Base-by-base conservation (phyloP, 2,329 filamentous ascomycete genomes). In the Arthrobotrys sphaeroides region DNA sequence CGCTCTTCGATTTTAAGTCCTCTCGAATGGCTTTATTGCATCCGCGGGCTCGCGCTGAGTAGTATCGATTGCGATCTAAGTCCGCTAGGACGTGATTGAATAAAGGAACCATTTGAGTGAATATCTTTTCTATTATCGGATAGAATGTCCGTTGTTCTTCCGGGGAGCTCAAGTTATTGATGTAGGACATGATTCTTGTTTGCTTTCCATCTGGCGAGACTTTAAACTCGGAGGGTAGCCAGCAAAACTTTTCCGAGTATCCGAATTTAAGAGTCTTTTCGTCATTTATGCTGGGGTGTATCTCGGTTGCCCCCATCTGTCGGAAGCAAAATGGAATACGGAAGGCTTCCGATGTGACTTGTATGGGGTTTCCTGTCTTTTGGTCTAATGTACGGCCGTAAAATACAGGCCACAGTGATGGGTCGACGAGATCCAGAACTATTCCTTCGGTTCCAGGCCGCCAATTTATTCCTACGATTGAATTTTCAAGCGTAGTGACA, bases 361-460 rank as follows among this genome's bases (percentile, higher is more conserved):
- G 13, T 20, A 60, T 5, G 42, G 24, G 55, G 12, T 16, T n/a
- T 13, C 55, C 24, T n/a, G 13, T 55, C 12, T 12, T 49, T 5
- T 45, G 16, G 28, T 22, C 26, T 18, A 66, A 7, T 4, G 45
- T 36, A 18, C 28, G 31, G 0, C 86, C 87, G 77, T 87, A 88
- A 0, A 87, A 79, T 0, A 91, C 80, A 0, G 89, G 88, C 77
- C 85, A 91, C 5, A 90, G 82, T 0, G 88, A 90, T 0, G 89
- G 88, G 77, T 91, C 85, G 3, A 91, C 84, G 0, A 91, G 82
- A 79, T 91, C 86, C 0, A 89, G 84, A 1, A 91, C 88, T 73
- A 84, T 85, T 0, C 83, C 81, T 28, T 87, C 82, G 0, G 86
- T 88, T 1, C 85, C 83, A 0, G 89, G 89, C 80, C 90, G 87